A percentile compares a stretch with the other conserved stretches of the same genome.
These are phyloP conservation scores for Martensiomyces pterosporus DNA, from an alignment of 192 early-diverging fungal genomes.

Conservation along the genomic window DNA sequence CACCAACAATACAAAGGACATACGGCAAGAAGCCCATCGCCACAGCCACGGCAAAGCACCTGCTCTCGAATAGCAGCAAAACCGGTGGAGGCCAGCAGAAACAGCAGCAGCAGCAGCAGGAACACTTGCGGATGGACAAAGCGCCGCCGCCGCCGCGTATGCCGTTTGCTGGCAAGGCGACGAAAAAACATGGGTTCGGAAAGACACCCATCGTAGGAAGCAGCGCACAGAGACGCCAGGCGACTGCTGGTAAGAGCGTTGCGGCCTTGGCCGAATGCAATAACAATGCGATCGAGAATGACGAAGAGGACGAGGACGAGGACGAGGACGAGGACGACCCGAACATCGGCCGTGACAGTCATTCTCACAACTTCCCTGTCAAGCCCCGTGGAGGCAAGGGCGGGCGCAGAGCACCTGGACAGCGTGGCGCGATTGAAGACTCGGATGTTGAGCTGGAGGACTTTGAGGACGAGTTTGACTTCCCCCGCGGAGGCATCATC, in stretches of 20 bases:
- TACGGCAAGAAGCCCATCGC: neutral
- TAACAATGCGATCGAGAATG: neutral
- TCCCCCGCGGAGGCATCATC: slow-evolving; percentile 4
- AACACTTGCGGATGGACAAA: neutral
- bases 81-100: neutral
- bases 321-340: too few species aligned
- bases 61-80: too few species aligned
- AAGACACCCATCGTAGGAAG: too few species aligned
- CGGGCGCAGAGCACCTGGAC: neutral
- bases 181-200: neutral
- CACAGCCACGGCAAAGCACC: neutral
- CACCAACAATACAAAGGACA: slow-evolving; percentile 39
- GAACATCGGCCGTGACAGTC: too few species aligned
- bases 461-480: slow-evolving; percentile 1
- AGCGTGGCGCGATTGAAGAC: neutral
- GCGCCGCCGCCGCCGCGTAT: neutral
- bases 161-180: neutral
- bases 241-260: too few species aligned
- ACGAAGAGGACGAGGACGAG: slow-evolving; percentile 1
- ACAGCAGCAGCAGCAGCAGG: neutral
- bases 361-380: neutral
- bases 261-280: slow-evolving; percentile 1
- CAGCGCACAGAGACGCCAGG: too few species aligned
- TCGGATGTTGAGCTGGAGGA: too few species aligned
- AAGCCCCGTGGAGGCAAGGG: slow-evolving; percentile 9